A percentile compares a stretch with the other conserved stretches of the same genome.
Evolutionary conservation across 2,329 filamentous ascomycete genomes (phyloP).

Genomic region (Fusarium sp.): DNA sequence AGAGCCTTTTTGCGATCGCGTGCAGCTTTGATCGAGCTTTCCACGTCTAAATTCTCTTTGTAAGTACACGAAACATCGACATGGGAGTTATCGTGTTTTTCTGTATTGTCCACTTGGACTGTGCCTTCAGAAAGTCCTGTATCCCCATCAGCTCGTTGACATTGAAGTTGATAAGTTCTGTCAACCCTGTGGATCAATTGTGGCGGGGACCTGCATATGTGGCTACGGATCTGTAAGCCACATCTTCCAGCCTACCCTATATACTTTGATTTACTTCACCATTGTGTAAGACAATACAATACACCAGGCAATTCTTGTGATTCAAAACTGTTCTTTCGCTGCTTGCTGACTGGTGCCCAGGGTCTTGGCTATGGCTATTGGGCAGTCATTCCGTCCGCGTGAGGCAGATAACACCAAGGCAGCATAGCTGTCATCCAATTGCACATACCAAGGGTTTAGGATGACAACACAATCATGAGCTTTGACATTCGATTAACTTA

Average conservation of each 20-base stretch:
- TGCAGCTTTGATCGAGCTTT: constrained; percentile 28
- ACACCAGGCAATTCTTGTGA: background rate
- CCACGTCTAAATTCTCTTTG: background rate
- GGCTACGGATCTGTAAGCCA: constrained; percentile 28
- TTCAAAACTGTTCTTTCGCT: background rate
- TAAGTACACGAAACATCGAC: constrained; percentile 1
- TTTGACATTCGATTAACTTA: background rate
- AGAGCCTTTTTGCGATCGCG: constrained; percentile 35
- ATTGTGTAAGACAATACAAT: background rate
- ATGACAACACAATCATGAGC: constrained; percentile 9
- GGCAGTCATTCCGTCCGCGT: background rate
- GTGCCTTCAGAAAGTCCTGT: constrained; percentile 22
- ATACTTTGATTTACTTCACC: background rate
- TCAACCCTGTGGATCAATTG: constrained; percentile 33
- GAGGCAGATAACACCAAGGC: background rate
- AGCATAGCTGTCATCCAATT: background rate
- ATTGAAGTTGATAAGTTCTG: constrained; percentile 43
- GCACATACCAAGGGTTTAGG: background rate
- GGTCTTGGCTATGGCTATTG: background rate
- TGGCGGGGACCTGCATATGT: constrained; percentile 30
- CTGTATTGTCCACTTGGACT: constrained; percentile 22
- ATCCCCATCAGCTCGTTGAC: constrained; percentile 10
- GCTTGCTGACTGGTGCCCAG: background rate
- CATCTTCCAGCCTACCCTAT: constrained; percentile 1
- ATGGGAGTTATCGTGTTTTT: background rate